Evolutionary conservation across 805 yeast species (phyloP).

Genomic region (Saccharomycopsis schoenii): DNA sequence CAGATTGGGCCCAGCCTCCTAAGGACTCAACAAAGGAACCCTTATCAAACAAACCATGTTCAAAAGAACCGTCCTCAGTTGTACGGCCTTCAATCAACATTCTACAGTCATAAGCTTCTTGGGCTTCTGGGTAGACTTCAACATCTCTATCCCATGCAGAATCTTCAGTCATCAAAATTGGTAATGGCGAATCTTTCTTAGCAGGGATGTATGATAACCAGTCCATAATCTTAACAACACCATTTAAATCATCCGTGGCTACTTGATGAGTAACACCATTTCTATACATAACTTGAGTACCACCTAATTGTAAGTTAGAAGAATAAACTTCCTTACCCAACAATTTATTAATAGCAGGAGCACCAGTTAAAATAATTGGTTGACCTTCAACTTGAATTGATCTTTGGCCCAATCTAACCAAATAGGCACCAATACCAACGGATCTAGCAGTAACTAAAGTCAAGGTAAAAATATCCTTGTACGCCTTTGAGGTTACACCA

Average conservation of each 20-base stretch:
- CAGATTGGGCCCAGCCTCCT: constrained; percentile 98
- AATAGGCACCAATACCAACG: constrained; percentile 99
- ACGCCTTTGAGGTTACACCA: constrained; percentile 96
- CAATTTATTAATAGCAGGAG: constrained; percentile 95
- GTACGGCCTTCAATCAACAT: constrained; percentile 87
- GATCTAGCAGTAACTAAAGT: constrained; percentile 99
- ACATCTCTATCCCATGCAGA: constrained; percentile 88
- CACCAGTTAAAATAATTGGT: constrained; percentile 97
- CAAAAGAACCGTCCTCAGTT: constrained; percentile 58
- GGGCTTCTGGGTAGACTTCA: constrained; percentile 64
- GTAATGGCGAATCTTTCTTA: constrained; percentile 80
- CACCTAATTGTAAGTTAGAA: constrained; percentile 95
- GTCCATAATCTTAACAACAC: constrained; percentile 86
- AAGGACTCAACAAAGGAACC: constrained; percentile 92
- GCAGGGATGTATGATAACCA: constrained; percentile 97
- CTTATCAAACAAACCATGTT: constrained; percentile 84
- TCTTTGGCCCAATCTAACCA: constrained; percentile 97
- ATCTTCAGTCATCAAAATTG: constrained; percentile 60
- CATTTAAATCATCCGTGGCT: constrained; percentile 93
- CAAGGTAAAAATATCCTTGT: constrained; percentile 92
- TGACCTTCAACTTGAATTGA: constrained; percentile 98
- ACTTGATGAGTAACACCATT: constrained; percentile 98
- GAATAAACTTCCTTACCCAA: constrained; percentile 96
- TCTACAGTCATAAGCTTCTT: constrained; percentile 80
- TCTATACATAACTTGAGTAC: constrained; percentile 96